These are phyloP conservation scores for Medicago ruthenica DNA, from an alignment of 306 rosid species.

Conservation along the genomic window DNA sequence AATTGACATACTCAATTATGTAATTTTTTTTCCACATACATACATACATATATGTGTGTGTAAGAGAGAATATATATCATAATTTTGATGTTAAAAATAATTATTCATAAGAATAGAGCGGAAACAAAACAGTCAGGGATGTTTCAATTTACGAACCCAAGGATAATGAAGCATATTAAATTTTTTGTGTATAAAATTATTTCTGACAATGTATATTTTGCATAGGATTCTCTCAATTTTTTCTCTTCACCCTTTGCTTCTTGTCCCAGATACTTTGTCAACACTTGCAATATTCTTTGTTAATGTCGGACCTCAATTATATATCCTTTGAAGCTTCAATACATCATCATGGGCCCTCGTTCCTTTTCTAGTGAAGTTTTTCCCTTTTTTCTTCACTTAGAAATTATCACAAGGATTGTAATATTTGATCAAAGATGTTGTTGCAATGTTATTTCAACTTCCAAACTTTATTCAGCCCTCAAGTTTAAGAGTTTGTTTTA, in stretches of 20 bases:
- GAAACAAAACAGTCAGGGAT: too few species aligned
- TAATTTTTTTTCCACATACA: too few species aligned
- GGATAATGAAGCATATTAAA: too few species aligned
- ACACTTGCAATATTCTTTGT: slow-evolving; percentile 24
- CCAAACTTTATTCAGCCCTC: neutral
- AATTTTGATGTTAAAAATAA: too few species aligned
- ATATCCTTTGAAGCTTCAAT: slow-evolving; percentile 31
- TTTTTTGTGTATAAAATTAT: neutral
- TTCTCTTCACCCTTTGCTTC: slow-evolving; percentile 24
- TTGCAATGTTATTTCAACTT: slow-evolving; percentile 17
- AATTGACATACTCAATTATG: too few species aligned
- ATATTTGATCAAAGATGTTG: neutral
- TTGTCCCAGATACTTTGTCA: slow-evolving; percentile 35
- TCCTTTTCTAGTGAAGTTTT: neutral
- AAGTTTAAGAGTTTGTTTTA: neutral
- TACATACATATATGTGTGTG: too few species aligned
- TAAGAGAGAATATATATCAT: too few species aligned
- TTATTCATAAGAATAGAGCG: too few species aligned
- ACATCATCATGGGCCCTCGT: slow-evolving; percentile 31
- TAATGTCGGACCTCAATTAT: slow-evolving; percentile 25
- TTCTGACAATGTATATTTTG: slow-evolving; percentile 32
- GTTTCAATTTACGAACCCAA: too few species aligned
- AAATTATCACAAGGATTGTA: slow-evolving; percentile 16
- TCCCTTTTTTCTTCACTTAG: slow-evolving; percentile 1
- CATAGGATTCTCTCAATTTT: slow-evolving; percentile 46